Evolutionary conservation across 306 rosid genomes (phyloP).

Genomic region (Sechiopsis laciniata): DNA sequence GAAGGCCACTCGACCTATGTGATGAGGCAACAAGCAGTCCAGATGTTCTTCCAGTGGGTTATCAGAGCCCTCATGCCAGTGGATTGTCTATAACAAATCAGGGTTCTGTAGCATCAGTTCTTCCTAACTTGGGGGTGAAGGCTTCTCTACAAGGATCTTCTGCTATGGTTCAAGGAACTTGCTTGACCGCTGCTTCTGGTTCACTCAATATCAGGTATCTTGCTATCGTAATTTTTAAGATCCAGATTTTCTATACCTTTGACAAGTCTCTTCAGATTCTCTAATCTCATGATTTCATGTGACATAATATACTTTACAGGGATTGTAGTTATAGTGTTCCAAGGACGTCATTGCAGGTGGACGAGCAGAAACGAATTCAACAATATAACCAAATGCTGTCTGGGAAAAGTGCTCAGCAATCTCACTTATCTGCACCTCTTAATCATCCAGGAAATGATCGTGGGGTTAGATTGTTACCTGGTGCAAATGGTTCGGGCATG

Average conservation of each 20-base stretch:
- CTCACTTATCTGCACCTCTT: slow-evolving; percentile 59
- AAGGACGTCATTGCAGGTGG: slow-evolving; percentile 66
- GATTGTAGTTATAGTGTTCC: slow-evolving; percentile 70
- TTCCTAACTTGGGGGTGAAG: slow-evolving; percentile 60
- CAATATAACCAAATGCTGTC: slow-evolving; percentile 73
- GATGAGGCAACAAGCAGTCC: slow-evolving; percentile 60
- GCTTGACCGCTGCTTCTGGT: slow-evolving; percentile 58
- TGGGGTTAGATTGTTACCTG: slow-evolving; percentile 70
- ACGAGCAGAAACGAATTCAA: slow-evolving; percentile 86
- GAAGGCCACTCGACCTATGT: slow-evolving; percentile 96
- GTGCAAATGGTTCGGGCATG: slow-evolving; percentile 80
- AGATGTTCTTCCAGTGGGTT: slow-evolving; percentile 53
- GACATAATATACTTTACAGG: slow-evolving; percentile 36
- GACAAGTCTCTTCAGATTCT: neutral
- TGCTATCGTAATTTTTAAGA: slow-evolving; percentile 10
- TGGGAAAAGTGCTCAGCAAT: slow-evolving; percentile 62
- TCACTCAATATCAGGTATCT: slow-evolving; percentile 55
- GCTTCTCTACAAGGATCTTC: slow-evolving; percentile 69
- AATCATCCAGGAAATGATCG: slow-evolving; percentile 77
- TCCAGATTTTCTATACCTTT: neutral
- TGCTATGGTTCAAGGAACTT: slow-evolving; percentile 55
- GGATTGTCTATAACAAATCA: slow-evolving; percentile 67
- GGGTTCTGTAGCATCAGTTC: slow-evolving; percentile 48
- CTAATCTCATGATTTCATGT: neutral
- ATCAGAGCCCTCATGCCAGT: slow-evolving; percentile 68